Percentiles rank a stretch among this genome's conserved stretches.
Conservation (phyloP, 331 rosid genomes). For the Spiraea crenata region DNA sequence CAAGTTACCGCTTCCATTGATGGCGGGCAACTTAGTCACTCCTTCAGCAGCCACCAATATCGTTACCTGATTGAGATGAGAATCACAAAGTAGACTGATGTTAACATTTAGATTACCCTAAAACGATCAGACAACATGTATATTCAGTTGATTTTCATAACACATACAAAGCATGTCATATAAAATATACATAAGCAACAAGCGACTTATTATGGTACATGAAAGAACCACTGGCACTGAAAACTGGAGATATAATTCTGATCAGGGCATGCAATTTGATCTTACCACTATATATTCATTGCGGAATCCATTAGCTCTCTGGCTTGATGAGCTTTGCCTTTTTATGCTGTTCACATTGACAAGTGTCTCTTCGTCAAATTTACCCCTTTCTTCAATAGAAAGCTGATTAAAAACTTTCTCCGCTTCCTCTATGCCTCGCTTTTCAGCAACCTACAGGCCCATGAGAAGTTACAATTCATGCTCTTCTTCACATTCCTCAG, state of each 20-base stretch:
- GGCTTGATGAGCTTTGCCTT: slow-evolving; percentile 73
- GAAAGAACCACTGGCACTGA: neutral
- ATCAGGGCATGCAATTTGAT: slow-evolving; percentile 11
- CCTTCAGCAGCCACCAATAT: slow-evolving; percentile 97
- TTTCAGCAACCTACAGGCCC: slow-evolving; percentile 66
- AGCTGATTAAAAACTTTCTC: slow-evolving; percentile 93
- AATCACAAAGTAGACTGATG: slow-evolving; percentile 1
- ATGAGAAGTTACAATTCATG: slow-evolving; percentile 20
- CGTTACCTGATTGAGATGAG: slow-evolving; percentile 54
- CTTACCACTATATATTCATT: slow-evolving; percentile 96
- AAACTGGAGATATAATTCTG: slow-evolving; percentile 2
- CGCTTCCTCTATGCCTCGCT: slow-evolving; percentile 78
- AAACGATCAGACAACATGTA: neutral
- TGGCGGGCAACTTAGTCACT: slow-evolving; percentile 72
- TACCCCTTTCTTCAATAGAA: slow-evolving; percentile 96
- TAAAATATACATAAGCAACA: neutral
- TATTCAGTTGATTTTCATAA: neutral
- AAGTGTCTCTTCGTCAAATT: slow-evolving; percentile 94
- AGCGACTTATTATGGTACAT: neutral
- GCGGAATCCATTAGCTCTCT: slow-evolving; percentile 84
- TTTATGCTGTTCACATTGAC: slow-evolving; percentile 85
- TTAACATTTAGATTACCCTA: neutral
- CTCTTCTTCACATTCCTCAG: slow-evolving; percentile 10
- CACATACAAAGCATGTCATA: neutral
- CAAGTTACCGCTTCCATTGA: slow-evolving; percentile 83